These are phyloP conservation scores for Penicillium olsonii DNA, from an alignment of 2,329 filamentous ascomycete species.

Conservation along the genomic window DNA sequence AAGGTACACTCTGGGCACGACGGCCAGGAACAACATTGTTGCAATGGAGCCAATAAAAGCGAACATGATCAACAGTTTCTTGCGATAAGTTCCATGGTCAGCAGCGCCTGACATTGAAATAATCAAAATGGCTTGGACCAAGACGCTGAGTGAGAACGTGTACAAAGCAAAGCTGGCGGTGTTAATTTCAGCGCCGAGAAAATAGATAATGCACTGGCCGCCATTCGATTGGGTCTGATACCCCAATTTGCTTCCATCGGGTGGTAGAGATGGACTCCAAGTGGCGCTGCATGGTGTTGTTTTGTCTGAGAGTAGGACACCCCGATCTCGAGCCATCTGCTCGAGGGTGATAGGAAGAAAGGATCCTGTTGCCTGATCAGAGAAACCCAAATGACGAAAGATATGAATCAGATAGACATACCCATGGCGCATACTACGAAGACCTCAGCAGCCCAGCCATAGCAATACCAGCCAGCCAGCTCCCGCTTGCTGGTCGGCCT, in stretches of 20 bases:
- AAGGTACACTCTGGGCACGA: constrained; percentile 74
- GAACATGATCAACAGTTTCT: constrained; percentile 82
- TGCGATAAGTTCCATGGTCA: constrained; percentile 90
- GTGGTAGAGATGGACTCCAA: constrained; percentile 49
- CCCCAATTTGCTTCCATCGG: constrained; percentile 2
- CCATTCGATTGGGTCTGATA: constrained; percentile 34
- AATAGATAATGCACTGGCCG: constrained; percentile 76
- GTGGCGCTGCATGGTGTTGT: constrained; percentile 71
- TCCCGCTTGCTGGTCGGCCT: constrained; percentile 86
- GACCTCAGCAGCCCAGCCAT: constrained; percentile 93
- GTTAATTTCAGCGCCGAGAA: constrained; percentile 85
- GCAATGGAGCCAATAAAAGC: constrained; percentile 76
- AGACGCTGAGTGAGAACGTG: constrained; percentile 89
- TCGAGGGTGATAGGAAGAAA: constrained; percentile 97
- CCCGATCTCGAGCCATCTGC: constrained; percentile 87
- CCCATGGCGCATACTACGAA: constrained; percentile 90
- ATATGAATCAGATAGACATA: constrained; percentile 20
- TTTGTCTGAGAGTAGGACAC: constrained; percentile 78
- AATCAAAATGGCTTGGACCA: constrained; percentile 85
- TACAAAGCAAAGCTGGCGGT: constrained; percentile 98
- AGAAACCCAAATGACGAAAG: not conserved
- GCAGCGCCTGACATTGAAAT: constrained; percentile 96
- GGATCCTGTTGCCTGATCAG: constrained; percentile 60
- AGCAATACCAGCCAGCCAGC: constrained; percentile 91
- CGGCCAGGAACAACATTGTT: constrained; percentile 85